These are phyloP conservation scores for Teratosphaeria zuluensis DNA, from an alignment of 2,329 filamentous ascomycete genomes.

Conservation along the genomic window DNA sequence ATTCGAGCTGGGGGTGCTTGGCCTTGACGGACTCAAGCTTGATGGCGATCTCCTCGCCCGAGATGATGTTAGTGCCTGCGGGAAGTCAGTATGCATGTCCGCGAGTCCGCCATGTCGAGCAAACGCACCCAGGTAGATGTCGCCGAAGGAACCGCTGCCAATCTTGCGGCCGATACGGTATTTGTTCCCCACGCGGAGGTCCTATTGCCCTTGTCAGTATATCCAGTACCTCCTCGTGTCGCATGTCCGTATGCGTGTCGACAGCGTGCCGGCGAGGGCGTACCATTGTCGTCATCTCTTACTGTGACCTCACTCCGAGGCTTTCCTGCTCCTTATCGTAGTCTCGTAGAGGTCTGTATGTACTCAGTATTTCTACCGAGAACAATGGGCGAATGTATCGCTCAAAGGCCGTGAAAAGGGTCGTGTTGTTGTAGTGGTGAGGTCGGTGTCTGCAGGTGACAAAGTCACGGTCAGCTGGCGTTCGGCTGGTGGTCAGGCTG, in stretches of 20 bases:
- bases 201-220: slow-evolving; percentile 47
- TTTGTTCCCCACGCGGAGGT: slow-evolving; percentile 98
- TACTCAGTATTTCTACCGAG: slow-evolving; percentile 21
- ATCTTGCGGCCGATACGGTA: slow-evolving; percentile 99
- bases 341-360: slow-evolving; percentile 2
- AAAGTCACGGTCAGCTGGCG: background rate
- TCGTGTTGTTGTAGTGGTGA: background rate
- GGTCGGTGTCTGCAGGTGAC: background rate
- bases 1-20: slow-evolving; percentile 97
- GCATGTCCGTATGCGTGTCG: background rate
- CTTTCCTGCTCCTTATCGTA: slow-evolving; percentile 6
- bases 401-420: background rate
- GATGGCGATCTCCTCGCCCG: slow-evolving; percentile 97
- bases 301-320: slow-evolving; percentile 18
- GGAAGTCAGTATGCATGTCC: slow-evolving; percentile 6
- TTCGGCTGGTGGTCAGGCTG: background rate
- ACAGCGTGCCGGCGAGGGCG: slow-evolving; percentile 25
- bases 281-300: slow-evolving; percentile 56
- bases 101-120: background rate
- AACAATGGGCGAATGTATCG: slow-evolving; percentile 1
- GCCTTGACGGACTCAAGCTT: slow-evolving; percentile 99
- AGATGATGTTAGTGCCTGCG: slow-evolving; percentile 95
- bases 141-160: slow-evolving; percentile 92
- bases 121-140: slow-evolving; percentile 76
- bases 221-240: background rate